Conservation (phyloP, 305 asterid species). For the Fraxinus paxiana region DNA sequence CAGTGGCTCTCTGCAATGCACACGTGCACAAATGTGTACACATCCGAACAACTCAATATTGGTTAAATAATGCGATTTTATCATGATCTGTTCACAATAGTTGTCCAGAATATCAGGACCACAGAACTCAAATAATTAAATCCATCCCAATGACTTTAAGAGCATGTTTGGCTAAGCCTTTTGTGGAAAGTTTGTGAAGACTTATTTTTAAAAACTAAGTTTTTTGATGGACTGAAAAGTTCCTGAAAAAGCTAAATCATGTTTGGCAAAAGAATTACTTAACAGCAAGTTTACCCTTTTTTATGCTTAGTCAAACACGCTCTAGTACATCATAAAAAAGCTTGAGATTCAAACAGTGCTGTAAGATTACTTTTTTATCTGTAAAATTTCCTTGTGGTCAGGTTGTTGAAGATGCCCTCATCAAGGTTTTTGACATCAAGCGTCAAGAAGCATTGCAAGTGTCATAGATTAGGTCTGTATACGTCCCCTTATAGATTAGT, state of each 20-base stretch:
- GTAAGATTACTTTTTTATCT: neutral
- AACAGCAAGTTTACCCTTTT: neutral
- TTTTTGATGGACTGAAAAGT: neutral
- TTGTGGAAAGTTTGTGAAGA: neutral
- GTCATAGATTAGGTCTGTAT: conserved; percentile 34
- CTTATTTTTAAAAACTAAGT: neutral
- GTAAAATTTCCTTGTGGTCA: conserved; percentile 27
- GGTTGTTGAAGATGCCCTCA: conserved; percentile 82
- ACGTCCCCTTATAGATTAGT: neutral
- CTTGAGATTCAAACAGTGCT: neutral
- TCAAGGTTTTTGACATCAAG: conserved; percentile 68
- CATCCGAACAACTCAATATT: neutral
- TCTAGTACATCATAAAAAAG: neutral
- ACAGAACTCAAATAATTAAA: too few species aligned
- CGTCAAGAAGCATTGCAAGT: conserved; percentile 63
- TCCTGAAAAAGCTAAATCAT: neutral
- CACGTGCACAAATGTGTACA: too few species aligned
- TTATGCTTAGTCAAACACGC: neutral
- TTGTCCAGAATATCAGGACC: too few species aligned
- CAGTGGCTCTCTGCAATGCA: too few species aligned
- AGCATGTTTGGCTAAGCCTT: neutral
- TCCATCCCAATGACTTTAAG: too few species aligned
- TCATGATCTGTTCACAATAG: too few species aligned
- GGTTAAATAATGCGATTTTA: too few species aligned
- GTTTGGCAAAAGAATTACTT: neutral